phyloP scores from a whole-genome alignment of 768 basidiomycete genomes.

The Fibroporia radiculosa region DNA sequence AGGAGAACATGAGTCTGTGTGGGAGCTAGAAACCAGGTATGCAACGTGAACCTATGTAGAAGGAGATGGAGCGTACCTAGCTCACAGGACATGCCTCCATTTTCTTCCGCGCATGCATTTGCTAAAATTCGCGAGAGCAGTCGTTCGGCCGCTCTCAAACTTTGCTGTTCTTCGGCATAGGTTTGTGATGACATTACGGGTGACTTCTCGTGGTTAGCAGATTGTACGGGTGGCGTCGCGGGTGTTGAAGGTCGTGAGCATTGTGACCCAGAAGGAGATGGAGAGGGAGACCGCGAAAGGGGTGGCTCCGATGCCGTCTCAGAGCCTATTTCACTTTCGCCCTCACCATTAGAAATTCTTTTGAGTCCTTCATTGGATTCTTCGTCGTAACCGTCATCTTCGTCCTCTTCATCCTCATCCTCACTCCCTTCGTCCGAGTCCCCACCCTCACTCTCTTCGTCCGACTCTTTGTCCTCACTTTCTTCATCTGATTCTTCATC shows the following conservation, averaged over 20 bases:
- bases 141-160: constrained; percentile 19
- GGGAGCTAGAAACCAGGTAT: constrained; percentile 25
- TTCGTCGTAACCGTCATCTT: constrained; percentile 5
- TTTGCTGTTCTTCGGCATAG: constrained; percentile 25
- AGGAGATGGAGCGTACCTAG: constrained; percentile 24
- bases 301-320: constrained; percentile 18
- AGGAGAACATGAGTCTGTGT: constrained; percentile 41
- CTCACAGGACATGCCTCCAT: constrained; percentile 35
- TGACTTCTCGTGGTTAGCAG: too few relatives aligned
- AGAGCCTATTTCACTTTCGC: constrained; percentile 12
- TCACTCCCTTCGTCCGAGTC: constrained; percentile 8
- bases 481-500: constrained; percentile 7
- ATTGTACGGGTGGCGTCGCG: too few relatives aligned
- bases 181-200: too few relatives aligned
- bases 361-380: constrained; percentile 7
- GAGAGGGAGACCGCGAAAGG: constrained; percentile 22
- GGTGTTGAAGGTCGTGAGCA: too few relatives aligned
- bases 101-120: constrained; percentile 34
- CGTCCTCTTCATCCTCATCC: constrained; percentile 9
- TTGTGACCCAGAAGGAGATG: constrained; percentile 14
- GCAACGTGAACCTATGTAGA: background rate
- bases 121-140: constrained; percentile 38
- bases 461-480: constrained; percentile 7
- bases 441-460: constrained; percentile 8
- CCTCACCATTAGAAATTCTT: constrained; percentile 9